phyloP scores from a whole-genome alignment of 2,329 filamentous ascomycete genomes.

The Claviceps spartinae region DNA sequence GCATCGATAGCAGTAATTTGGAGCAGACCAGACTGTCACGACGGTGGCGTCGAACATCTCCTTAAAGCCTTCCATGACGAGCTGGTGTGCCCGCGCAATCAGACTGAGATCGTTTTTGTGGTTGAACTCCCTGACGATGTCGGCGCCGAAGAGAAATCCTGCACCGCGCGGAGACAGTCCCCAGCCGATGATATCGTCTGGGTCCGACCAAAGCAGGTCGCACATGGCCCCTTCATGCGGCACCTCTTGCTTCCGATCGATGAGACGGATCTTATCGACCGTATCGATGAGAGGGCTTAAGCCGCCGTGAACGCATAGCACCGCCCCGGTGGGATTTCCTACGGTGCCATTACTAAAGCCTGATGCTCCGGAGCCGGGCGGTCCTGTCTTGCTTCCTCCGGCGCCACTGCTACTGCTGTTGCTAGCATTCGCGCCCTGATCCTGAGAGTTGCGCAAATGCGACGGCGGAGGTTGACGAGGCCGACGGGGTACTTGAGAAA shows the following conservation, averaged over 20 bases:
- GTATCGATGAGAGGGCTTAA: conserved; percentile 83
- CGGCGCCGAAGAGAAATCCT: conserved; percentile 87
- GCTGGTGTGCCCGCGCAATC: conserved; percentile 87
- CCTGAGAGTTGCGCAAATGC: conserved; percentile 3
- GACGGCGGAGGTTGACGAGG: conserved; percentile 8
- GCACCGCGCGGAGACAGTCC: conserved; percentile 86
- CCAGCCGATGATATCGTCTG: conserved; percentile 96
- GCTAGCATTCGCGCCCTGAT: conserved; percentile 10
- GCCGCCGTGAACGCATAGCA: conserved; percentile 91
- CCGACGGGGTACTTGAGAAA: conserved; percentile 54
- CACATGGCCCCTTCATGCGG: conserved; percentile 99
- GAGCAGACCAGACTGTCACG: conserved; percentile 96
- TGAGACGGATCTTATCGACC: conserved; percentile 86
- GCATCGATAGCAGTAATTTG: conserved; percentile 93
- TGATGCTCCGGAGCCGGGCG: conserved; percentile 68
- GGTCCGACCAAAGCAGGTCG: conserved; percentile 94
- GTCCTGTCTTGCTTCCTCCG: conserved; percentile 37
- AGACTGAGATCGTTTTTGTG: conserved; percentile 83
- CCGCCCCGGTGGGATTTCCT: conserved; percentile 62
- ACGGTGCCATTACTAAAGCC: conserved; percentile 50
- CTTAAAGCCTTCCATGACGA: conserved; percentile 99
- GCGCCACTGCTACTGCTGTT: conserved; percentile 5
- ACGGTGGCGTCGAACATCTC: conserved; percentile 97
- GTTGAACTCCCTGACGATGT: conserved; percentile 95
- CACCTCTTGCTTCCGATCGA: conserved; percentile 96